Evolutionary conservation across 495 filamentous ascomycete genomes (phyloP).

Genomic region (Penicillium arizonense): DNA sequence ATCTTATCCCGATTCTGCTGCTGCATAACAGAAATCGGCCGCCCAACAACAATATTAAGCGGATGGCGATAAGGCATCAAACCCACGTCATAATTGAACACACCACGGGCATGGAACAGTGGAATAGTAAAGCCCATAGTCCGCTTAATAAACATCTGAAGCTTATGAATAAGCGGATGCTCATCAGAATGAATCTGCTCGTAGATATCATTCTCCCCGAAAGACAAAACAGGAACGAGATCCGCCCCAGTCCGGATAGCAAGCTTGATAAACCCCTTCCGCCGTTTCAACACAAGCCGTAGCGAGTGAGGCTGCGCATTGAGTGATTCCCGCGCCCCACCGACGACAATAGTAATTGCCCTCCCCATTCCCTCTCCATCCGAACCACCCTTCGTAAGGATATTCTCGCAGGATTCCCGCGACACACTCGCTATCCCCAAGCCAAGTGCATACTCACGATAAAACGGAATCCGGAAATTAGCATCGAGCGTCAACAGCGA

Average conservation of each 20-base stretch:
- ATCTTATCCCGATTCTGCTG: conserved; percentile 50
- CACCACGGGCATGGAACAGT: conserved; percentile 82
- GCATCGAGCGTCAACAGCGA: conserved; percentile 84
- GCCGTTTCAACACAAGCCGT: conserved; percentile 71
- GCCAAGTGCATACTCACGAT: conserved; percentile 85
- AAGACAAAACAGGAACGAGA: conserved; percentile 84
- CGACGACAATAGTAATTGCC: conserved; percentile 93
- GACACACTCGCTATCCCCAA: conserved; percentile 88
- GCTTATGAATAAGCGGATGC: conserved; percentile 70
- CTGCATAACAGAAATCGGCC: conserved; percentile 69
- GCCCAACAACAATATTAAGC: conserved; percentile 84
- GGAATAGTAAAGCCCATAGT: conserved; percentile 91
- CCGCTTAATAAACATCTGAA: conserved; percentile 79
- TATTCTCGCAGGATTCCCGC: conserved; percentile 83
- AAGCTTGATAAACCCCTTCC: conserved; percentile 92
- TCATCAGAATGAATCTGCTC: conserved; percentile 72
- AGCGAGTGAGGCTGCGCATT: conserved; percentile 76
- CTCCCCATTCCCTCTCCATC: conserved; percentile 91
- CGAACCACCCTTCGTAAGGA: conserved; percentile 71
- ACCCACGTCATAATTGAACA: conserved; percentile 97
- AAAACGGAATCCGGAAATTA: conserved; percentile 92
- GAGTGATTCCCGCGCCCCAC: conserved; percentile 87
- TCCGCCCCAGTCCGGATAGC: conserved; percentile 88
- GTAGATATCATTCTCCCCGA: conserved; percentile 96
- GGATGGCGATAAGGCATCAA: conserved; percentile 89